Conservation (phyloP, 192 early-diverging fungal genomes). For the Haplosporangium gracile region DNA sequence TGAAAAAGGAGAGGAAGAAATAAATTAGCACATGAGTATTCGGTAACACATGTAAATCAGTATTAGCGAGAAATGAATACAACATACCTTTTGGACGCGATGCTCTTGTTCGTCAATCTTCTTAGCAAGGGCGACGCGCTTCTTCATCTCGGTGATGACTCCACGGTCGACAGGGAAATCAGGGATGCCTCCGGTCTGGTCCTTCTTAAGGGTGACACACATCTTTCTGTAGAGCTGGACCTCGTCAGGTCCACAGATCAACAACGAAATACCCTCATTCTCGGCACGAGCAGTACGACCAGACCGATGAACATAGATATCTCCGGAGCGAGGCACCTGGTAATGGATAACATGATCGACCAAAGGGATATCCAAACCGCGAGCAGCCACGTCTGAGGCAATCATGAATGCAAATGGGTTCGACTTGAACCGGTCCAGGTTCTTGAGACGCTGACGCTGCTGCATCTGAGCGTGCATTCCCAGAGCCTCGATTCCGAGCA, state of each 20-base stretch:
- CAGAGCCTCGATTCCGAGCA: conserved; percentile 80
- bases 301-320: conserved; percentile 96
- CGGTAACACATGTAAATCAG: background rate
- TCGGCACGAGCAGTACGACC: conserved; percentile 95
- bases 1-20: background rate
- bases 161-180: conserved; percentile 89
- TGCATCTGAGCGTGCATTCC: conserved; percentile 97
- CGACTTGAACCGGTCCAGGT: conserved; percentile 88
- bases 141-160: conserved; percentile 77
- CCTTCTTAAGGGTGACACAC: conserved; percentile 83
- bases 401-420: conserved; percentile 84
- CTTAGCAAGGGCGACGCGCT: conserved; percentile 83
- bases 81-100: conserved; percentile 72
- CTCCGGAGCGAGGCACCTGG: conserved; percentile 91
- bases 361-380: conserved; percentile 93
- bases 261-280: conserved; percentile 83
- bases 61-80: conserved; percentile 5
- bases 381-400: conserved; percentile 96
- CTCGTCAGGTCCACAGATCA: conserved; percentile 91
- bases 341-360: conserved; percentile 98
- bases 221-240: conserved; percentile 85
- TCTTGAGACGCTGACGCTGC: conserved; percentile 94
- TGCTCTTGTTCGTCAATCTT: conserved; percentile 89
- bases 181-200: conserved; percentile 68
- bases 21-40: conserved; percentile 60